phyloP scores from a whole-genome alignment of 805 yeast species.

The Barnettozyma botsteinii region DNA sequence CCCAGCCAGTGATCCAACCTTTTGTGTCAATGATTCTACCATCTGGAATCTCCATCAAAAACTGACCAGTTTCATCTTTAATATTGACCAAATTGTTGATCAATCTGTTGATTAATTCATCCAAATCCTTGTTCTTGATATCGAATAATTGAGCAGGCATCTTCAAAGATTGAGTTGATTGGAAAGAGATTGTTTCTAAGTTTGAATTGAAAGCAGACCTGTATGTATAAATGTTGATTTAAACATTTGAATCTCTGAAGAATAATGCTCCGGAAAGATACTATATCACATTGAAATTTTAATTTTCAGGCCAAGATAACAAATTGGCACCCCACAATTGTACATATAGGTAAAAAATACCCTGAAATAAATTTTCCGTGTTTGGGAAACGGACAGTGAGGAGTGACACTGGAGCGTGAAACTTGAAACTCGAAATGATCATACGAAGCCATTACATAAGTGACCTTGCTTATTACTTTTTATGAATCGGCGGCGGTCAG shows the following conservation, averaged over 20 bases:
- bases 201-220: background rate
- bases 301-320: too few species aligned
- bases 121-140: constrained; percentile 7
- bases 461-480: too few species aligned
- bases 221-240: background rate
- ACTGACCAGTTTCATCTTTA: constrained; percentile 11
- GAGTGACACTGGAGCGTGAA: too few species aligned
- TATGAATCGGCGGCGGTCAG: too few species aligned
- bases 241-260: background rate
- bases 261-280: background rate
- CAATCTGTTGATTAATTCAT: constrained; percentile 9
- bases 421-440: too few species aligned
- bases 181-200: background rate
- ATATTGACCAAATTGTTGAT: constrained; percentile 10
- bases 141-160: constrained; percentile 11
- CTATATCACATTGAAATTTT: too few species aligned
- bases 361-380: too few species aligned
- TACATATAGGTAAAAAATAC: too few species aligned
- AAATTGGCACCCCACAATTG: background rate
- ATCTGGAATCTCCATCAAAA: constrained; percentile 12
- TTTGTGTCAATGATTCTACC: constrained; percentile 13
- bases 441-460: too few species aligned
- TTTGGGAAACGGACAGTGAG: too few species aligned
- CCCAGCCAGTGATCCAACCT: constrained; percentile 17
- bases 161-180: background rate